Conservation (phyloP, 768 basidiomycete genomes). For the Lentinula lateritia region DNA sequence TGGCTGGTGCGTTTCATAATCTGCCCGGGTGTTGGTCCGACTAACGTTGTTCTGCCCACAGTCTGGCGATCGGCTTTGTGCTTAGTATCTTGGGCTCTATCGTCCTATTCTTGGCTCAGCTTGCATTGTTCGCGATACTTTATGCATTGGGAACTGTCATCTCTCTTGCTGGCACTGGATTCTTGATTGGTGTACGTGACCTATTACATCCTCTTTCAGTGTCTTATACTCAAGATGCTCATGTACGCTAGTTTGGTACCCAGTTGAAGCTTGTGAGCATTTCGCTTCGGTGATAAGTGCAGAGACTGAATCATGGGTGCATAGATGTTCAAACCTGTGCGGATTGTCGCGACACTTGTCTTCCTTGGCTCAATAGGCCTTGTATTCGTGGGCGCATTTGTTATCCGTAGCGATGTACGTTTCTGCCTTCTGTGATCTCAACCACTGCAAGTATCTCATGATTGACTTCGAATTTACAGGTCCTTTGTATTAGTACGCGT, state of each 20-base stretch:
- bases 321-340: slow-evolving; percentile 94
- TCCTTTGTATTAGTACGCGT: slow-evolving; percentile 59
- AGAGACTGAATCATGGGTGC: slow-evolving; percentile 54
- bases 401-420: slow-evolving; percentile 59
- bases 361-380: slow-evolving; percentile 76
- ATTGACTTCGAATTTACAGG: slow-evolving; percentile 25
- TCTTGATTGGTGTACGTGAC: slow-evolving; percentile 79
- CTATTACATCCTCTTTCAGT: background rate
- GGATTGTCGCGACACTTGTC: slow-evolving; percentile 73
- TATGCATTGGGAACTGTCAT: slow-evolving; percentile 80
- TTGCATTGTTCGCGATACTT: slow-evolving; percentile 73
- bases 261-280: slow-evolving; percentile 72
- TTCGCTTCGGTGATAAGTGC: background rate
- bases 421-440: background rate
- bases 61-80: slow-evolving; percentile 69
- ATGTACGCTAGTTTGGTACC: slow-evolving; percentile 54
- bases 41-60: slow-evolving; percentile 21
- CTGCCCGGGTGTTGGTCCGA: too few species aligned
- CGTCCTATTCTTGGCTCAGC: slow-evolving; percentile 66
- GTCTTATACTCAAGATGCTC: slow-evolving; percentile 6
- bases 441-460: background rate
- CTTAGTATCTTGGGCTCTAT: slow-evolving; percentile 77
- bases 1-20: slow-evolving; percentile 54
- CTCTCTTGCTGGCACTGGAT: slow-evolving; percentile 83
- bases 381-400: slow-evolving; percentile 85